Percentiles rank a stretch among this genome's conserved stretches.
Evolutionary conservation across 495 filamentous ascomycete genomes (phyloP).

Genomic region (Penicillium angulare): DNA sequence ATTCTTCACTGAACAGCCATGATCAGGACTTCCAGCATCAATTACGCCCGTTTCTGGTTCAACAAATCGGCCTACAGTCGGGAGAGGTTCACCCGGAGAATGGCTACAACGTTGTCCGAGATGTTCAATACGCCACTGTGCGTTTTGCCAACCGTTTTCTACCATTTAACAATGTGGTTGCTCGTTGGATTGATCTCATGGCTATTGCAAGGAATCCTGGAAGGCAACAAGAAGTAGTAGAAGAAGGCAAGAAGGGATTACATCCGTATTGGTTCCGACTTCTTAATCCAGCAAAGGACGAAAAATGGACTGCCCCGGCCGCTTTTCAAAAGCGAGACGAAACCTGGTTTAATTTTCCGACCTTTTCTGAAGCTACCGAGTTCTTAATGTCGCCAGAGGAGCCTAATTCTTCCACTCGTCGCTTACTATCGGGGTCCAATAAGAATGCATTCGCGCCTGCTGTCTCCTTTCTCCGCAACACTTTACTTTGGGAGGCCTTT

Average conservation of each 20-base stretch:
- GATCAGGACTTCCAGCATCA: constrained; percentile 44
- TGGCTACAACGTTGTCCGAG: constrained; percentile 52
- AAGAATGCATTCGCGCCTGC: constrained; percentile 55
- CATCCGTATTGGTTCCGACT: constrained; percentile 77
- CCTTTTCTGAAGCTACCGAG: constrained; percentile 36
- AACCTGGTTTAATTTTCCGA: constrained; percentile 45
- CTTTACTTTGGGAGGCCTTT: constrained; percentile 73
- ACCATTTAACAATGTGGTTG: constrained; percentile 71
- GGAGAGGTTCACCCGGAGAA: constrained; percentile 43
- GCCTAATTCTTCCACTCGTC: constrained; percentile 18
- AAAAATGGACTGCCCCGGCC: constrained; percentile 16
- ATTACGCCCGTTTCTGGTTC: constrained; percentile 60
- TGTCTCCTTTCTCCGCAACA: constrained; percentile 67
- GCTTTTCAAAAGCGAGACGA: constrained; percentile 18
- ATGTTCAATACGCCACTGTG: constrained; percentile 76
- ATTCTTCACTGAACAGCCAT: constrained; percentile 50
- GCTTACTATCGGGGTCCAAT: constrained; percentile 32
- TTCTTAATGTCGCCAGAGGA: constrained; percentile 30
- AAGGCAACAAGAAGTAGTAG: constrained; percentile 76
- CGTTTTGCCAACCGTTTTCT: constrained; percentile 91
- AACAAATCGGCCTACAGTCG: constrained; percentile 61
- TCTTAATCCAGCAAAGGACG: constrained; percentile 50
- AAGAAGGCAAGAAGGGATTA: constrained; percentile 87
- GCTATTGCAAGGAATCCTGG: constrained; percentile 61
- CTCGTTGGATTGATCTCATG: constrained; percentile 84